Conservation (phyloP, 371 early-diverging fungal species). For the Mucor piriformis region DNA sequence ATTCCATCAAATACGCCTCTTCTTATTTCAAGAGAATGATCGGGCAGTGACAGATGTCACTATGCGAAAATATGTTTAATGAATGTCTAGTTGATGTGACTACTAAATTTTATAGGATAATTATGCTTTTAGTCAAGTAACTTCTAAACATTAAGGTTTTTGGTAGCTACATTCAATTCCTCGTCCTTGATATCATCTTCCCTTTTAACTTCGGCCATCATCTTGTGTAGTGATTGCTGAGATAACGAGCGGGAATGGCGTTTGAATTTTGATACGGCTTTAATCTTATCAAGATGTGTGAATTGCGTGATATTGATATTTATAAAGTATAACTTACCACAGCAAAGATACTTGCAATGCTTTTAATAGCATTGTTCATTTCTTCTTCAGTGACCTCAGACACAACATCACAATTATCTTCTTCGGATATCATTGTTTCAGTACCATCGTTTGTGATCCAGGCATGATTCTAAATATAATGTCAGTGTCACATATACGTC, state of each 20-base stretch:
- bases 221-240: constrained; percentile 44
- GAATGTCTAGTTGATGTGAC: no score
- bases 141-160: constrained; percentile 5
- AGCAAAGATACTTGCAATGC: constrained; percentile 57
- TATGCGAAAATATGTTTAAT: no score
- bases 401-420: constrained; percentile 73
- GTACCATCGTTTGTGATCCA: constrained; percentile 85
- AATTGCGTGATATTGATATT: background rate
- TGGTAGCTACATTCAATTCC: background rate
- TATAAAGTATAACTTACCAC: constrained; percentile 37
- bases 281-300: constrained; percentile 38
- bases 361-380: constrained; percentile 75
- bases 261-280: constrained; percentile 55
- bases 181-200: background rate
- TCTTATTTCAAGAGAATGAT: no score
- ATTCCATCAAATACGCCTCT: no score
- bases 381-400: constrained; percentile 87
- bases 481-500: no score
- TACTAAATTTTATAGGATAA: no score
- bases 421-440: constrained; percentile 69
- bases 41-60: no score
- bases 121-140: no score
- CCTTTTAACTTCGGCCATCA: constrained; percentile 34
- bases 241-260: constrained; percentile 55
- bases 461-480: constrained; percentile 61